phyloP scores from a whole-genome alignment of 192 early-diverging fungal species.

The Linnemannia hyalina region DNA sequence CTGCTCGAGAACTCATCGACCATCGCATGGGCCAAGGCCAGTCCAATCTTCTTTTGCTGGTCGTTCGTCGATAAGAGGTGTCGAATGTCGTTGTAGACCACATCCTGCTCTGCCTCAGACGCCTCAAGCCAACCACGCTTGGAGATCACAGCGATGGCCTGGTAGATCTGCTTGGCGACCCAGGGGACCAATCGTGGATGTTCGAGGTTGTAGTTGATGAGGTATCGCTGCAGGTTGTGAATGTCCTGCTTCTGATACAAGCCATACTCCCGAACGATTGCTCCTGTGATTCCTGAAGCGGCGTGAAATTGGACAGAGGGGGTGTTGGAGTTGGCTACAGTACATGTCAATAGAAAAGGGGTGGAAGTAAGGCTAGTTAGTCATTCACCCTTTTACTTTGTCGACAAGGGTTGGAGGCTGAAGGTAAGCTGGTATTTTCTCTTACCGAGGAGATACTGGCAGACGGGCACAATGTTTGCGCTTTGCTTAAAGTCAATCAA shows the following conservation, averaged over 20 bases:
- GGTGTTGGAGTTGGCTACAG: constrained; percentile 66
- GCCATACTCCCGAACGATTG: constrained; percentile 68
- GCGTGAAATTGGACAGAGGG: constrained; percentile 74
- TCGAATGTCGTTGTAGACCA: constrained; percentile 66
- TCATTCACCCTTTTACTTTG: neutral
- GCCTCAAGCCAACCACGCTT: constrained; percentile 76
- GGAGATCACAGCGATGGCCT: constrained; percentile 71
- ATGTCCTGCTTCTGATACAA: constrained; percentile 67
- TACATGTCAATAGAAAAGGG: neutral
- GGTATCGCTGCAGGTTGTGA: constrained; percentile 65
- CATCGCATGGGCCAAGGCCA: constrained; percentile 66
- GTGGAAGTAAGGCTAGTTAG: neutral
- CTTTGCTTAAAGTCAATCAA: constrained; percentile 65
- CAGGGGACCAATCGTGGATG: constrained; percentile 64
- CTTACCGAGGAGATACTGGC: constrained; percentile 73
- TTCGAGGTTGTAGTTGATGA: constrained; percentile 69
- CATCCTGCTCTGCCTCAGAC: constrained; percentile 63
- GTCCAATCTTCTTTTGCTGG: constrained; percentile 60
- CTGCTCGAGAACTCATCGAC: constrained; percentile 75
- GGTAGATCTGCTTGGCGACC: constrained; percentile 67
- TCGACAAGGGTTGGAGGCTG: neutral
- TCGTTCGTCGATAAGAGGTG: constrained; percentile 62
- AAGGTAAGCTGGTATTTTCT: neutral
- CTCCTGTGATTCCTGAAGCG: constrained; percentile 66
- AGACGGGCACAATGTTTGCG: constrained; percentile 68